Base-by-base conservation (phyloP, 331 rosid species). In the Ulmus americana region DNA sequence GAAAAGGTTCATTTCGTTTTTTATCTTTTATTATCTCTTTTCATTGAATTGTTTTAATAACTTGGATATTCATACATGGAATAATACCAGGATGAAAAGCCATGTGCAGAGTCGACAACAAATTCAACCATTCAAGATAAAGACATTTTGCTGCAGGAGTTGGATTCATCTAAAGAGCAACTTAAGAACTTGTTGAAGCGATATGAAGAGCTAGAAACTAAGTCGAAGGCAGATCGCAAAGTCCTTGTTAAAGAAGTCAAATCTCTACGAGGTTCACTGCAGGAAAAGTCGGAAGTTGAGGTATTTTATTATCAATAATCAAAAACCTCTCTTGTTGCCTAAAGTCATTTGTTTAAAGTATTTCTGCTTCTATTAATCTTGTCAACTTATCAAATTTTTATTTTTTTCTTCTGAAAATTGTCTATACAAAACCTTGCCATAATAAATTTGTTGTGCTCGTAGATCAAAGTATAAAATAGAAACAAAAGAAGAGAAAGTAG, bases 221-320 rank as follows among this genome's bases (percentile, higher is more conserved):
- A 87, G 67, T 94, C 99, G 38, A 90, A 85, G 79, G 95, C 92
- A 43, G 99, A 94, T 70, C 77, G 88, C 39, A 94, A 86, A 82
- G 79, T 94, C 49, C 87, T 94, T 76, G 90, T 94, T 75, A 94
- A 87, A 81, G 99, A 94, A 81, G 96, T 94, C 72, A 90, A 87
- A 80, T 87, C 86, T 75, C 91, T 90, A 46, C 90, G 97, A 18
- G 83, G 69, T 40, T 83, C 89, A 5, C 76, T 63, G 28, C 58
- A 75, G 77, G 88, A 85, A 45, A 87, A 84, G 72, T 70, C 72
- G 64, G 90, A 90, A 70, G 80, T 83, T 63, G 97, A 90, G 96
- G 99, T 95, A 79, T 65, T 76, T 54, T 76, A 67, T 54, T 55
- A 18, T 58, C 39, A n/a, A 13, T 57, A 9, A 45, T 52, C 16